Base-by-base conservation (phyloP, 805 yeast species). In the Pachysolen tannophilus region DNA sequence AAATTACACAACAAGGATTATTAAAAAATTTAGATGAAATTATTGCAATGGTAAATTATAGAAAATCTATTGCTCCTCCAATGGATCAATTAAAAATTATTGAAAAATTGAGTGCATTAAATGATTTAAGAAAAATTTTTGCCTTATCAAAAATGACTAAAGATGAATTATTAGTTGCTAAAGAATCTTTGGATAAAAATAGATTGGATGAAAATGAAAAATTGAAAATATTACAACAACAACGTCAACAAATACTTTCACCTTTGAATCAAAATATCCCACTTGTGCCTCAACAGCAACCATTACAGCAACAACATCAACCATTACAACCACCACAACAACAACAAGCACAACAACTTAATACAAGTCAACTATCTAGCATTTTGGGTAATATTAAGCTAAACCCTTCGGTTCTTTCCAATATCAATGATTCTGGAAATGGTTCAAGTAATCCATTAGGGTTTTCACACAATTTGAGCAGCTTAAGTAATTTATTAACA, bases 101-200 rank as follows among this genome's bases (percentile, higher is more conserved):
- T 19, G 74, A 65, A 29, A 54, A 73, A 30, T 58, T 60, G 35
- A 58, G 60, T 26, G 69, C 73, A 4, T 58, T 74, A 41, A 52
- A 52, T 26, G 69, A 71, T 43, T 55, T 74, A 37, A 58, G 60
- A 25, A 43, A 35, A 13, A 57, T 73, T 20, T 51, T 74, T 28
- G 52, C 56, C 14, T 32, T 53, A 2, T 37, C 34, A 7, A 42
- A 40, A 13, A 50, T 58, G 13, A 55, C 55, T 2, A 43, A 43
- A 8, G 46, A 51, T 13, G 59, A 57, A 37, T 41, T 60, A 15
- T 55, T 54, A 38, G 46, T 45, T 24, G 59, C 53, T 8, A 48
- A 47, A 28, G 50, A 52, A 28, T 63, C 59, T 37, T 42, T 59
- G 20, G 47, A 50, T 25, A 43, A 49, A 3, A 55, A 58, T 15